Base-by-base conservation (phyloP, 2,329 filamentous ascomycete species). In the Aspergillus udagawae region DNA sequence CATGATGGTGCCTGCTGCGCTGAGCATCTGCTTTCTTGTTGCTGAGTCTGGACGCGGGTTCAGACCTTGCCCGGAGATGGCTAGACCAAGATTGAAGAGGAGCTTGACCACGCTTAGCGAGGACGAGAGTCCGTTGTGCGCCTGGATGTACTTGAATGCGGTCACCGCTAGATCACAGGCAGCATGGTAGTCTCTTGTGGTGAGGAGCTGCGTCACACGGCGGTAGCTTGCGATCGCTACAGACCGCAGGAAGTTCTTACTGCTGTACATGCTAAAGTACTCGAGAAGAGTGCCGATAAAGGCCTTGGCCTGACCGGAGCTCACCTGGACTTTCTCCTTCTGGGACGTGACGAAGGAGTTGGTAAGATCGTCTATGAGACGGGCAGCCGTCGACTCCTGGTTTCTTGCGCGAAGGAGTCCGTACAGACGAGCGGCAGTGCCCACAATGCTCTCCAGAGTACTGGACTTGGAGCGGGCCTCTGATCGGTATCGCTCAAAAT, bases 1-100 rank as follows among this genome's bases (percentile, higher is more conserved):
- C 35, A 78, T 68, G 45, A 79, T 79, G 10, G 65, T 60, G 47
- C 67, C 69, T 5, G 75, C 77, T 0, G 74, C 66, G 20, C 71
- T 65, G 7, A 75, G 67, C 63, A 77, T 69, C 60, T 73, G 73
- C 66, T 74, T 74, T 59, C 72, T 71, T 25, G 70, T 60, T 3
- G 63, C 58, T n/a, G 66, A 61, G 23, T 76, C 72, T 23, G 70
- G 70, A 23, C 69, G 63, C 1, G 68, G 70, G 9, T 67, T 62
- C 50, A 73, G 65, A 49, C 71, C 72, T 56, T 74, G 74, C 32
- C 74, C 74, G 9, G 66, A 63, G 29, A 73, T 59, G 35, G 61
- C 54, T 25, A 74, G 63, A 51, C 70, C 67, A 4, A 74, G 58
- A 10, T 62, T 67, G 54, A 74, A 67, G 12, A 68, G 64, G n/a